Conservation (phyloP, 345 rosid genomes). For the Populus pruinosa region DNA sequence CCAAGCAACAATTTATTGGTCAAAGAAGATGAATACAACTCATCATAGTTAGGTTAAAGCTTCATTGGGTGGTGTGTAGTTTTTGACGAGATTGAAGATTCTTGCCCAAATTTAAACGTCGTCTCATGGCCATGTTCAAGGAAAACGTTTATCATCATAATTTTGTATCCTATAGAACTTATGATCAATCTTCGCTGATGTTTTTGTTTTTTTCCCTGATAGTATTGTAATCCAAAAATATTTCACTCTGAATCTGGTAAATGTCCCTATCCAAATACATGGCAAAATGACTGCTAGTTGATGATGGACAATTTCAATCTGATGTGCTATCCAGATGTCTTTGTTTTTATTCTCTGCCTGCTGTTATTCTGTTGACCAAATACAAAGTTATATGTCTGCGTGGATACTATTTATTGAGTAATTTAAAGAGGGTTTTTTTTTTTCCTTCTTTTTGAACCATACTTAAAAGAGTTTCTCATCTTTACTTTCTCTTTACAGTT, state of each 20-base stretch:
- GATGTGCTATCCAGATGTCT: no score
- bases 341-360: no score
- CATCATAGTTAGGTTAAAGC: not conserved
- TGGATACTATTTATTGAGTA: not conserved
- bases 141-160: not conserved
- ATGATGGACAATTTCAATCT: no score
- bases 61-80: not conserved
- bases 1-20: no score
- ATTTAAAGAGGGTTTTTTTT: not conserved
- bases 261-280: no score
- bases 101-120: not conserved
- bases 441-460: no score
- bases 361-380: no score
- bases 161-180: not conserved
- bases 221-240: not conserved
- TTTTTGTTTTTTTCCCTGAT: not conserved
- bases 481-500: slow-evolving; percentile 47
- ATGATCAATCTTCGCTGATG: not conserved
- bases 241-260: not conserved
- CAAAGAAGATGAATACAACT: not conserved
- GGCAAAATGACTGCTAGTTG: no score
- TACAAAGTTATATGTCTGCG: no score
- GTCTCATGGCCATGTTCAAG: not conserved
- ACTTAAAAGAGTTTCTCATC: not conserved
- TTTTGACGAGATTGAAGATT: not conserved